Percentiles rank a stretch among this genome's conserved stretches.
phyloP scores from a whole-genome alignment of 2,329 filamentous ascomycete genomes.

The Microcera coccophila region DNA sequence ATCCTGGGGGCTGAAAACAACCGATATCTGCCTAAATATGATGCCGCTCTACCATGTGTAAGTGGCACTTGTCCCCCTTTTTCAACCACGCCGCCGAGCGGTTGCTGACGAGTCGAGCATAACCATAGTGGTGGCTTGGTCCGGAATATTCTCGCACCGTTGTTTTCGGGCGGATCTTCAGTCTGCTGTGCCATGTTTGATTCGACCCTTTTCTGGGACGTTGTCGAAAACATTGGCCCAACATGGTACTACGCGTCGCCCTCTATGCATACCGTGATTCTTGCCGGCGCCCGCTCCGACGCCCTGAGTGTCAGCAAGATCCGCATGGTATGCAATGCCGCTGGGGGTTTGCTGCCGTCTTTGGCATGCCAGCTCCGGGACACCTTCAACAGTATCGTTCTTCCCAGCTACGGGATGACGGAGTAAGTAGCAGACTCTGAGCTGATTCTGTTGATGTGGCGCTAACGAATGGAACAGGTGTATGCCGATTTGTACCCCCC shows the following conservation, averaged over 20 bases:
- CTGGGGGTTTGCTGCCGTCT: constrained; percentile 50
- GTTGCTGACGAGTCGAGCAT: too few relatives aligned
- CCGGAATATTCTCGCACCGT: constrained; percentile 51
- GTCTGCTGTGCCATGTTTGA: constrained; percentile 54
- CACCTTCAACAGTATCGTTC: constrained; percentile 48
- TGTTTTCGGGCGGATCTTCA: constrained; percentile 51
- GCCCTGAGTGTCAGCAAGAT: constrained; percentile 43
- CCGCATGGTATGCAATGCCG: constrained; percentile 53
- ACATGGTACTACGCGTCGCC: constrained; percentile 59
- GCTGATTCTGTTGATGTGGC: too few relatives aligned
- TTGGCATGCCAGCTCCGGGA: constrained; percentile 46
- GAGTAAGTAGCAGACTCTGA: constrained; percentile 36
- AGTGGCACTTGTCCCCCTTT: constrained; percentile 21
- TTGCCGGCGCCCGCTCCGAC: constrained; percentile 43
- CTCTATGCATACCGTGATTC: constrained; percentile 53
- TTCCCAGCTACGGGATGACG: constrained; percentile 58
- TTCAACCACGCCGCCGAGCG: too few relatives aligned
- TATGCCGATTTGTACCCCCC: constrained; percentile 56
- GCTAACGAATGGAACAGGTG: constrained; percentile 32
- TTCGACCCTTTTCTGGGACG: constrained; percentile 53
- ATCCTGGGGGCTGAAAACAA: constrained; percentile 46
- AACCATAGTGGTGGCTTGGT: constrained; percentile 49
- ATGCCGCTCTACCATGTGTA: constrained; percentile 57
- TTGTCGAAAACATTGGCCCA: constrained; percentile 43
- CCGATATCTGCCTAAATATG: constrained; percentile 54